Evolutionary conservation across 2,329 filamentous ascomycete species (phyloP).

Genomic region (Camptophora hylomeconis): DNA sequence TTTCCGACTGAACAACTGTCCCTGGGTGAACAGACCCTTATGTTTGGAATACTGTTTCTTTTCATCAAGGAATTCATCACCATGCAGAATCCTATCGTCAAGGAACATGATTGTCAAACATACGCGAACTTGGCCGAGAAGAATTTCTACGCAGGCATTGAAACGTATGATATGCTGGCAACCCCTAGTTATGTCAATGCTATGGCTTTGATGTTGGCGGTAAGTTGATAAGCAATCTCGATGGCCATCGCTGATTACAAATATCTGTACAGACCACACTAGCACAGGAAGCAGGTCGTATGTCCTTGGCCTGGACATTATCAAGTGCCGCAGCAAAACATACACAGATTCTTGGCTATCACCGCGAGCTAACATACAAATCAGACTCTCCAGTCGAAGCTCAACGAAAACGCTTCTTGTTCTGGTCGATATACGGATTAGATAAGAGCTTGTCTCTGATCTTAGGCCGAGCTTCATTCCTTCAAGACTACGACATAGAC

Average conservation of each 20-base stretch:
- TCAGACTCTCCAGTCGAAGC: conserved; percentile 10
- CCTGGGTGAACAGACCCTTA: conserved; percentile 26
- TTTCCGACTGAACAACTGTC: conserved; percentile 30
- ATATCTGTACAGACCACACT: conserved; percentile 14
- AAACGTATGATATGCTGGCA: conserved; percentile 17
- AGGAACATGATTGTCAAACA: conserved; percentile 10
- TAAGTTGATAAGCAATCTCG: too few relatives aligned
- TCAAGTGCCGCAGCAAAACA: conserved; percentile 18
- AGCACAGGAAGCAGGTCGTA: conserved; percentile 19
- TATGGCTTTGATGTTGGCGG: conserved; percentile 16
- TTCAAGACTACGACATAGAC: conserved; percentile 21
- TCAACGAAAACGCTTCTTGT: conserved; percentile 16
- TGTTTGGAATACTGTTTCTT: conserved; percentile 26
- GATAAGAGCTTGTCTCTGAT: conserved; percentile 20
- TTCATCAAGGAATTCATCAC: conserved; percentile 21
- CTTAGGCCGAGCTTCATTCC: conserved; percentile 17
- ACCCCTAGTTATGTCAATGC: conserved; percentile 18
- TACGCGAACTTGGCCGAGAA: conserved; percentile 6
- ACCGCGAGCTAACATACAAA: conserved; percentile 12
- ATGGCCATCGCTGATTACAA: too few relatives aligned
- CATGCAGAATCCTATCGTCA: conserved; percentile 7
- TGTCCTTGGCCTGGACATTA: conserved; percentile 19
- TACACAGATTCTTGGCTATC: conserved; percentile 16
- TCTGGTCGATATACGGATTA: conserved; percentile 19
- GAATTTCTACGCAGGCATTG: conserved; percentile 9